Conservation (phyloP, 345 rosid species). For the Populus nigra region DNA sequence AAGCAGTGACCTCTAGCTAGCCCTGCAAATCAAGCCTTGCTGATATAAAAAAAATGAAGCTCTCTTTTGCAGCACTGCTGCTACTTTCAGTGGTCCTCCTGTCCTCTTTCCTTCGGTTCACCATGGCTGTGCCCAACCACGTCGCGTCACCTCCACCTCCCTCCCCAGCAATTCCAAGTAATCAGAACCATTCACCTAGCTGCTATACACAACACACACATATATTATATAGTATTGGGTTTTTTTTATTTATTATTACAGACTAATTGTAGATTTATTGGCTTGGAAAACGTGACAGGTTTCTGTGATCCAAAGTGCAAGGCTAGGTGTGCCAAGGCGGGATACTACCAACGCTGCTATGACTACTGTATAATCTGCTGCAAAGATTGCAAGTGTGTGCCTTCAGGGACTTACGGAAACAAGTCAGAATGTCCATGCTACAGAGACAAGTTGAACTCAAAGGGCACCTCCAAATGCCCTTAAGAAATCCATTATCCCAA, state of each 20-base stretch:
- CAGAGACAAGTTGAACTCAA: constrained; percentile 19
- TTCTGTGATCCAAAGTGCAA: constrained; percentile 18
- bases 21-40: too few relatives aligned
- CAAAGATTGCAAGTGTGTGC: constrained; percentile 22
- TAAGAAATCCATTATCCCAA: background rate
- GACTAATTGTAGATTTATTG: background rate
- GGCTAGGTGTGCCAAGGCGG: constrained; percentile 15
- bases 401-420: constrained; percentile 25
- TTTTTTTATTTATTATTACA: background rate
- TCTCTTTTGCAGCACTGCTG: background rate
- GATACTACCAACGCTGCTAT: constrained; percentile 17
- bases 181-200: background rate
- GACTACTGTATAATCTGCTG: constrained; percentile 26
- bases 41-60: constrained; percentile 16
- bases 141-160: constrained; percentile 1
- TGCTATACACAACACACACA: background rate
- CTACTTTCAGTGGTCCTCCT: constrained; percentile 9
- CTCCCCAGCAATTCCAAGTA: background rate
- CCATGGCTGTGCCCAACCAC: constrained; percentile 1
- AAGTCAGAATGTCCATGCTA: constrained; percentile 34
- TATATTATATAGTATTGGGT: background rate
- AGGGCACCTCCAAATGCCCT: constrained; percentile 31
- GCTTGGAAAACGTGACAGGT: background rate
- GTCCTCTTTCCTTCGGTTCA: constrained; percentile 13
- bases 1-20: too few relatives aligned